Evolutionary conservation across 208 protist genomes (phyloP), one percentile per base, ranked within the genome.

Genomic region (Trypanosoma congolense): DNA sequence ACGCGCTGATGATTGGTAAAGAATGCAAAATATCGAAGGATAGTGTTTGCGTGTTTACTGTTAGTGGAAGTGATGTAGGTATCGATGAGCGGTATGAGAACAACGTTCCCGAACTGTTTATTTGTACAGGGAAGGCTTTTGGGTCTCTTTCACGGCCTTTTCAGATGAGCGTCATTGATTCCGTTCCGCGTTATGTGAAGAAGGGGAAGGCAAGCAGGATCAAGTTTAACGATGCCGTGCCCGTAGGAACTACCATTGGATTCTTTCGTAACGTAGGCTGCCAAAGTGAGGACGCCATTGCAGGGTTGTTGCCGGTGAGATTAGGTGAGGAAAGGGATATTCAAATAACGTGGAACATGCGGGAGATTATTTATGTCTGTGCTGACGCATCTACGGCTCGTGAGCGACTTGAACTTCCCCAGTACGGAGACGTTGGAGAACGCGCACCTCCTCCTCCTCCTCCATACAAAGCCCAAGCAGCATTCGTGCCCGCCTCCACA

Each of bases 41-140:
- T 46, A 47, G 41, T 6, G 72, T 56, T 10, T 89, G 75, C 50
- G 38, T 68, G 5, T 88, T 85, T 63, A 80, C 54, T 24, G 55
- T 85, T 28, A 73, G 59, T 4, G 30, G 42, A 10, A 25, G 38
- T 4, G 60, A 61, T 18, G 16, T 85, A 2, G 50, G 24, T 26
- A 26, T 84, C 12, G 53, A 57, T 49, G 26, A 63, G 14, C 38
- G 53, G 38, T 64, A 63, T 33, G 54, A 66, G 0, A n/a, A 18
- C 2, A 46, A 60, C 10, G 69, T 76, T n/a, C 73, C 73, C n/a
- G 6, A 38, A 22, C 41, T 83, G 41, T 80, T 76, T 63, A 71
- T 77, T 61, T 89, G 77, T 51, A 76, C 72, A 31, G 77, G 64
- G 35, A 69, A 59, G 14, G 24, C 53, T 28, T 51, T 57, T 49